Evolutionary conservation across 768 basidiomycete genomes (phyloP).

Genomic region (Kwoniella dejecticola): DNA sequence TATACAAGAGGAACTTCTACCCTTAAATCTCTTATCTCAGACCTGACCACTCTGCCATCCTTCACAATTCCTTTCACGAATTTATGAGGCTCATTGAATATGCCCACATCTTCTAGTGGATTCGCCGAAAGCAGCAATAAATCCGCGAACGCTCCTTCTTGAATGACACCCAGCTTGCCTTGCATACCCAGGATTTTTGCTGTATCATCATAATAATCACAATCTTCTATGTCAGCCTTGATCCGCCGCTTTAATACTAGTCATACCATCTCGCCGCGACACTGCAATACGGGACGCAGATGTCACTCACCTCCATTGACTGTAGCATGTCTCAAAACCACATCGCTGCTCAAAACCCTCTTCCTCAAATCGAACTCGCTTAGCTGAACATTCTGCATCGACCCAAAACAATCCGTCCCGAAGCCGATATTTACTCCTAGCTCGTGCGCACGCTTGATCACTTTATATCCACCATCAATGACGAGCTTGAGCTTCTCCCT

Average conservation of each 20-base stretch:
- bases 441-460: slow-evolving; percentile 32
- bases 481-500: slow-evolving; percentile 29
- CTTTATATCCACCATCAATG: slow-evolving; percentile 26
- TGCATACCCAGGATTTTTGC: slow-evolving; percentile 56
- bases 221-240: background rate
- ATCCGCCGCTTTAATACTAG: too few relatives aligned
- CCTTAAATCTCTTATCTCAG: slow-evolving; percentile 13
- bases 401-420: slow-evolving; percentile 26
- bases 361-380: slow-evolving; percentile 45
- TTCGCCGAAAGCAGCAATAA: slow-evolving; percentile 57
- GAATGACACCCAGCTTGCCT: slow-evolving; percentile 55
- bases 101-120: slow-evolving; percentile 58
- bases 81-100: slow-evolving; percentile 58
- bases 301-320: slow-evolving; percentile 50
- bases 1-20: slow-evolving; percentile 30
- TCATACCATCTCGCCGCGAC: too few relatives aligned
- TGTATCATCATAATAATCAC: slow-evolving; percentile 17
- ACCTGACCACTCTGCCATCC: slow-evolving; percentile 24
- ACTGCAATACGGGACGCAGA: too few relatives aligned
- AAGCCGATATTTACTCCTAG: slow-evolving; percentile 31
- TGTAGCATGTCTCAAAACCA: slow-evolving; percentile 58
- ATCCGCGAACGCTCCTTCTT: slow-evolving; percentile 57
- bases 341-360: slow-evolving; percentile 52
- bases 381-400: slow-evolving; percentile 31
- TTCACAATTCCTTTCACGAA: slow-evolving; percentile 53